Evolutionary conservation across 139 green algal species (phyloP).

Genomic region (Eudorina sp.): DNA sequence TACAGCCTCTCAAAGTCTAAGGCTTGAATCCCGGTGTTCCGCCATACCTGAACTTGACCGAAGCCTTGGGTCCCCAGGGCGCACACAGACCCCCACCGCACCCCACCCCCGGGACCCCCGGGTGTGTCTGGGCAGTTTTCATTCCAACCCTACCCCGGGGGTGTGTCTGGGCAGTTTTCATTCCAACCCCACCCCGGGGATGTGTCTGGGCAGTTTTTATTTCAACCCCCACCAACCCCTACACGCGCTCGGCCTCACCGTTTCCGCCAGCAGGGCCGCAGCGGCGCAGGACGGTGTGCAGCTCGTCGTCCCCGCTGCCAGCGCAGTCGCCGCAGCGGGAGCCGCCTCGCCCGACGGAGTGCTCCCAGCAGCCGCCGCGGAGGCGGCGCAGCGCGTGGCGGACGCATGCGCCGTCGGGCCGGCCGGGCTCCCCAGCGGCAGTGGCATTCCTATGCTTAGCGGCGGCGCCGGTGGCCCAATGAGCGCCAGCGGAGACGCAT

Average conservation of each 20-base stretch:
- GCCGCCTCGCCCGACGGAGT: background rate
- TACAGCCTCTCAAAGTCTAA: no score
- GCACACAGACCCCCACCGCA: background rate
- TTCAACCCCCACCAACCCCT: background rate
- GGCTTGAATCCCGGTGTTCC: no score
- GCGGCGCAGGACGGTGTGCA: constrained; percentile 5
- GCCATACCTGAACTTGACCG: no score
- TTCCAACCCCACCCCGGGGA: background rate
- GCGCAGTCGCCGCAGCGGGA: background rate
- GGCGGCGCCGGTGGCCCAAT: constrained; percentile 16
- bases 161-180: background rate
- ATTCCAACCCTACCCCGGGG: background rate
- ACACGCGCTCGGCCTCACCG: background rate
- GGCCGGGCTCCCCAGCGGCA: background rate
- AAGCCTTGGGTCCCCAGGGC: no score
- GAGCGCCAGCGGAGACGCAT: constrained; percentile 15
- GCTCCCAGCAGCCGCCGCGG: background rate
- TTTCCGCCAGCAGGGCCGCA: constrained; percentile 10
- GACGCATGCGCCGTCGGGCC: no score
- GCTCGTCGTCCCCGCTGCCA: background rate
- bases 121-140: background rate
- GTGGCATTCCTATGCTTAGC: constrained; percentile 4
- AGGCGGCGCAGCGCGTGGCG: background rate
- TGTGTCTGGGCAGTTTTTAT: background rate
- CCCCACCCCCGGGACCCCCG: background rate